These are phyloP conservation scores for Daedaleopsis nitida DNA, from an alignment of 768 basidiomycete genomes.

Conservation along the genomic window DNA sequence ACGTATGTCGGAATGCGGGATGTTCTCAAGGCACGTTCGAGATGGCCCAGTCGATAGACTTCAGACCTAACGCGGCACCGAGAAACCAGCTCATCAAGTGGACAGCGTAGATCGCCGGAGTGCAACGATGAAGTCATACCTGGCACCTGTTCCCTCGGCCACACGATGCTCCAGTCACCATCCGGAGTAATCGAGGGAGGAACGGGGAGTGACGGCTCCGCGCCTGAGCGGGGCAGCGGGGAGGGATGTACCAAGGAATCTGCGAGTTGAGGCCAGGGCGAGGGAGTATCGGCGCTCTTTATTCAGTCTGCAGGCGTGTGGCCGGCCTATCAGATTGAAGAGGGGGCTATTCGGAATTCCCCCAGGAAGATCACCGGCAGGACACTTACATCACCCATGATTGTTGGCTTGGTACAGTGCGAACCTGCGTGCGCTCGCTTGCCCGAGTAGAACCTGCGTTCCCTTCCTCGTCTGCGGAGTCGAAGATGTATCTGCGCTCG, in stretches of 20 bases:
- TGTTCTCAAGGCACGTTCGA: conserved; percentile 3
- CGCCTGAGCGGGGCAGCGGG: not conserved
- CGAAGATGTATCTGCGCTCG: conserved; percentile 10
- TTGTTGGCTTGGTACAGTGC: conserved; percentile 14
- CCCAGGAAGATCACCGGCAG: conserved; percentile 17
- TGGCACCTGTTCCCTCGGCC: conserved; percentile 1
- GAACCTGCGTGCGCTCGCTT: conserved; percentile 9
- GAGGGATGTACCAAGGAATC: conserved; percentile 16
- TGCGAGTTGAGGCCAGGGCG: not conserved
- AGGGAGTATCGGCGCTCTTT: conserved; percentile 8
- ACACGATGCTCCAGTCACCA: conserved; percentile 1
- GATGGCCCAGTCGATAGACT: conserved; percentile 1
- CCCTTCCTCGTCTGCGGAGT: conserved; percentile 15
- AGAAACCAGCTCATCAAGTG: not conserved
- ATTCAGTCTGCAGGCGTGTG: conserved; percentile 5
- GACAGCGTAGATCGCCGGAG: not conserved
- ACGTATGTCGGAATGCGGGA: not conserved
- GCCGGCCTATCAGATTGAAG: conserved; percentile 16
- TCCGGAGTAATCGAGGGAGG: conserved; percentile 8
- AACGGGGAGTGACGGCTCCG: conserved; percentile 3
- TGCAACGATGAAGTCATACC: conserved; percentile 15
- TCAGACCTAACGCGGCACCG: conserved; percentile 3
- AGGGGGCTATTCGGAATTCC: conserved; percentile 15
- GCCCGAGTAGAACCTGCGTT: conserved; percentile 17
- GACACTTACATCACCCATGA: conserved; percentile 15